These are phyloP conservation scores for Kwoniella newhampshirensis DNA, from an alignment of 768 basidiomycete species.

Conservation along the genomic window DNA sequence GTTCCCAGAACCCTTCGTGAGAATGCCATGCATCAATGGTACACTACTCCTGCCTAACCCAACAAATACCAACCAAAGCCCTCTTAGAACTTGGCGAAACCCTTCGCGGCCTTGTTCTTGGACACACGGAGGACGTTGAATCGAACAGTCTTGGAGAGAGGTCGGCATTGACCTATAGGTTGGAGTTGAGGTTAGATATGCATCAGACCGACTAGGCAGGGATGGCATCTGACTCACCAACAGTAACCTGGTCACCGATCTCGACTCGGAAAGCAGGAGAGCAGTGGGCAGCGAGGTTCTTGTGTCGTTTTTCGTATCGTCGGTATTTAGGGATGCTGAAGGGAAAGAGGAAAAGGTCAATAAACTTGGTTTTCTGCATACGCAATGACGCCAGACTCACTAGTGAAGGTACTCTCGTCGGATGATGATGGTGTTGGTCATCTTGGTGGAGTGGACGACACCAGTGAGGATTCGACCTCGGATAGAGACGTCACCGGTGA, in stretches of 20 bases:
- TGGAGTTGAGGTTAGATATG: conserved; percentile 14
- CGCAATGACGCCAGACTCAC: conserved; percentile 19
- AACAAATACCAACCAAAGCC: not conserved
- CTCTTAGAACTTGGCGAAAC: conserved; percentile 85
- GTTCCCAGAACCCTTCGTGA: not conserved
- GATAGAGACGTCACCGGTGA: conserved; percentile 94
- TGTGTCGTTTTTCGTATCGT: conserved; percentile 88
- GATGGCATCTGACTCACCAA: conserved; percentile 58
- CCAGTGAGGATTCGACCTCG: conserved; percentile 98
- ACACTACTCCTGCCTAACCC: conserved; percentile 11
- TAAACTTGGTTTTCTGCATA: not conserved
- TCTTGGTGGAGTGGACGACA: conserved; percentile 97
- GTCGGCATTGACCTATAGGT: conserved; percentile 92
- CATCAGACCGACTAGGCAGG: conserved; percentile 42
- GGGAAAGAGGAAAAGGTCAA: conserved; percentile 60
- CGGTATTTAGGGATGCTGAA: conserved; percentile 97
- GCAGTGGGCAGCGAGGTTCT: conserved; percentile 94
- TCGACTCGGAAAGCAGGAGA: conserved; percentile 99
- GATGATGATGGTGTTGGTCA: conserved; percentile 98
- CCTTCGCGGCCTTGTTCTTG: conserved; percentile 90
- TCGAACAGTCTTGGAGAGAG: conserved; percentile 96
- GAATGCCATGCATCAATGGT: conserved; percentile 26
- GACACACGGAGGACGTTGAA: conserved; percentile 97
- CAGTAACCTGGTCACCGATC: conserved; percentile 87
- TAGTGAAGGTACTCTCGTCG: conserved; percentile 61